Evolutionary conservation across 2,329 filamentous ascomycete species (phyloP), one percentile per base, ranked within the genome.

Genomic region (Magnaporthiopsis poae): DNA sequence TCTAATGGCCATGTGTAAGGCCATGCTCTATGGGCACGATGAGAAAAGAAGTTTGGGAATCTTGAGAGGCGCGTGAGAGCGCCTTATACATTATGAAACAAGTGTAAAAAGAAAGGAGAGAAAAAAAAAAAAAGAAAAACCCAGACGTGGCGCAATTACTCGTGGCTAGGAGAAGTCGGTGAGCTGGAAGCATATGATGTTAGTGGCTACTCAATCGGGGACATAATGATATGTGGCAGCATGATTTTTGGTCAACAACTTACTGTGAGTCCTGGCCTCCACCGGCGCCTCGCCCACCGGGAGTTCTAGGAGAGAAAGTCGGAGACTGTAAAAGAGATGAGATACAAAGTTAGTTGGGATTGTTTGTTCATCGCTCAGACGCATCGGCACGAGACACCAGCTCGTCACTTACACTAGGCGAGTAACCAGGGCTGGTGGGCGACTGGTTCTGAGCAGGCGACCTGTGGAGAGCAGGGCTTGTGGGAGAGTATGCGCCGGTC

Each of bases 381-480:
- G 11, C 46, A 25, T 9, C 46, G 9, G 46, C 21, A 18, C 15
- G 21, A 35, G 1, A 31, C 27, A 21, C 18, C 27, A 11, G 25
- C n/a, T n/a, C 39, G 31, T 21, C 18, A 74, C 76, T 69, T 72
- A 84, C 74, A 68, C 86, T 86, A 60, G 91, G 87, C 62, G 90
- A 93, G 77, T 90, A 90, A 74, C 84, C 84, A 71, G 90, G 84
- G 75, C 90, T 90, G 27, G 86, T 88, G 29, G 88, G 87, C 52
- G 86, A 88, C 71, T 80, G 78, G 70, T 83, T 80, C 67, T 82
- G 77, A 71, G 85, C 81, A 66, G 81, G 80, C 70, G 81, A 82
- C 68, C 80, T 80, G 71, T 82, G 80, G 82, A 85, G 87, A 68
- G 80, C 80, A 36, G 86, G 86, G 71, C 85, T 88, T 61, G 86